These are phyloP conservation scores for Rhododendron ferrugineum DNA, from an alignment of 148 eudicot species.

Conservation along the genomic window DNA sequence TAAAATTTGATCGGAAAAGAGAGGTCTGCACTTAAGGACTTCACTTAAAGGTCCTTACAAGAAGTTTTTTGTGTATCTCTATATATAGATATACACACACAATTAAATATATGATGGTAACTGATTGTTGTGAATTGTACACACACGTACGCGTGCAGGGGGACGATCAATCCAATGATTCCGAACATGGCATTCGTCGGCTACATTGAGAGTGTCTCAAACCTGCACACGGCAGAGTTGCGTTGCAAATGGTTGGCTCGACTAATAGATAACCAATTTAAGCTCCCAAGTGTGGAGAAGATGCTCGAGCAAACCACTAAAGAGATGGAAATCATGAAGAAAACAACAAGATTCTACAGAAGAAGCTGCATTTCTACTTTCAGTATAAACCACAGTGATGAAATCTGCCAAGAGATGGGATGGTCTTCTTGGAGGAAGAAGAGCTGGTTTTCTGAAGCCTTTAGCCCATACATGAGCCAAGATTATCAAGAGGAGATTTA, in stretches of 20 bases:
- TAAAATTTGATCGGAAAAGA: too few relatives aligned
- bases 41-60: too few relatives aligned
- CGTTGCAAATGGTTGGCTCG: slow-evolving; percentile 81
- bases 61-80: too few relatives aligned
- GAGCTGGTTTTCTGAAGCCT: slow-evolving; percentile 76
- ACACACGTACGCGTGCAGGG: slow-evolving; percentile 29
- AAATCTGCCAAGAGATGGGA: slow-evolving; percentile 88
- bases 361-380: slow-evolving; percentile 90
- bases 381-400: slow-evolving; percentile 77
- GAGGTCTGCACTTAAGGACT: too few relatives aligned
- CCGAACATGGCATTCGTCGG: slow-evolving; percentile 97
- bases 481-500: slow-evolving; percentile 25
- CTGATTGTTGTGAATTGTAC: too few relatives aligned
- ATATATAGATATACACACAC: too few relatives aligned
- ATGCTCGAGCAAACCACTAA: too few relatives aligned
- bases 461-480: slow-evolving; percentile 79
- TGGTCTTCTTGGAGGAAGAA: slow-evolving; percentile 62
- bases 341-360: slow-evolving; percentile 2
- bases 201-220: slow-evolving; percentile 73
- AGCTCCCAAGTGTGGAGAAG: slow-evolving; percentile 42
- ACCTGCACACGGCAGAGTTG: slow-evolving; percentile 46
- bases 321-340: too few relatives aligned
- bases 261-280: slow-evolving; percentile 45
- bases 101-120: too few relatives aligned
- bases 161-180: slow-evolving; percentile 81